These are phyloP conservation scores for Lipomyces anomalus DNA, from an alignment of 805 yeast genomes.

Conservation along the genomic window DNA sequence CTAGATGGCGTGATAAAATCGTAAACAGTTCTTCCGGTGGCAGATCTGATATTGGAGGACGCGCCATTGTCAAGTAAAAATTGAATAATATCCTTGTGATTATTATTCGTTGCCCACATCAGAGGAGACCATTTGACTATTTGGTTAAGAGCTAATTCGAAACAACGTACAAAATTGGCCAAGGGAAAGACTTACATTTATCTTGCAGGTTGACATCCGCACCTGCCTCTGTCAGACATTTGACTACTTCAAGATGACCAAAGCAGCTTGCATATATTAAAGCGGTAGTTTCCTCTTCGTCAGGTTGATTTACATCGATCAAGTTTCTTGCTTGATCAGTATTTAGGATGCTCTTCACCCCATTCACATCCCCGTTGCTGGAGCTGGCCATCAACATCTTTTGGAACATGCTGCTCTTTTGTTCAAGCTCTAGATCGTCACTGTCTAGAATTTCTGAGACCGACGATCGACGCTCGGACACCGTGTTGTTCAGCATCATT, in stretches of 20 bases:
- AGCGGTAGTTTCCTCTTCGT: slow-evolving; percentile 38
- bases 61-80: slow-evolving; percentile 59
- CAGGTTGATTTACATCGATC: slow-evolving; percentile 33
- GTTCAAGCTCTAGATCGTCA: slow-evolving; percentile 5
- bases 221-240: slow-evolving; percentile 33
- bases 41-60: slow-evolving; percentile 45
- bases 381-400: slow-evolving; percentile 32
- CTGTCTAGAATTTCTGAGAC: slow-evolving; percentile 19
- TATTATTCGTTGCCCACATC: slow-evolving; percentile 79
- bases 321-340: slow-evolving; percentile 22
- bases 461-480: slow-evolving; percentile 18
- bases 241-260: slow-evolving; percentile 36
- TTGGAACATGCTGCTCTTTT: slow-evolving; percentile 27
- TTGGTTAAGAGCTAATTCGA: background rate
- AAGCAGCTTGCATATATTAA: slow-evolving; percentile 38
- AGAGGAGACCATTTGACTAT: slow-evolving; percentile 45
- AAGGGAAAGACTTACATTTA: slow-evolving; percentile 21
- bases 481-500: slow-evolving; percentile 4
- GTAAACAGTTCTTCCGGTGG: slow-evolving; percentile 46
- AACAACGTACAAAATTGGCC: background rate
- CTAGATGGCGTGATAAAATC: slow-evolving; percentile 54
- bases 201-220: slow-evolving; percentile 37
- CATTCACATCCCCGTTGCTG: slow-evolving; percentile 33
- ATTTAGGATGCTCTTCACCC: slow-evolving; percentile 31
- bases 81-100: slow-evolving; percentile 50